These are phyloP conservation scores for Xylaria palmicola DNA, from an alignment of 495 filamentous ascomycete species.

Conservation along the genomic window DNA sequence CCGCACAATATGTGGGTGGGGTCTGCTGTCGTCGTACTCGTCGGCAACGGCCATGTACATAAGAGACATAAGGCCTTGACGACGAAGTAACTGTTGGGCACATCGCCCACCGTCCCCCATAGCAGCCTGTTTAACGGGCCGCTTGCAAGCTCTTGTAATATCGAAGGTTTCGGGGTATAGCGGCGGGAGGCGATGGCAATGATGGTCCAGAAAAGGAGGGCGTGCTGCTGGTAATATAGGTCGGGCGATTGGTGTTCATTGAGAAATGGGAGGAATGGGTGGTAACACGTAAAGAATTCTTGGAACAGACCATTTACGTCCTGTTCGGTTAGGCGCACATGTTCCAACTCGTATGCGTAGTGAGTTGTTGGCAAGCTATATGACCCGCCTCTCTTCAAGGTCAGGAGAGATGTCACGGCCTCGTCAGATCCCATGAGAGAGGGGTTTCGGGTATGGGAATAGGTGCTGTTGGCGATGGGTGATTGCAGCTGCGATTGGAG, in stretches of 20 bases:
- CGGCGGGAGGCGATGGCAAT: slow-evolving; percentile 78
- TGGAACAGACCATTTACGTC: slow-evolving; percentile 73
- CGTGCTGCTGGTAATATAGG: slow-evolving; percentile 69
- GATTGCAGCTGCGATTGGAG: slow-evolving; percentile 54
- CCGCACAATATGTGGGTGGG: slow-evolving; percentile 89
- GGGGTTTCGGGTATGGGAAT: slow-evolving; percentile 53
- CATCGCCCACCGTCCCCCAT: slow-evolving; percentile 78
- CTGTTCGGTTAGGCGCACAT: slow-evolving; percentile 71
- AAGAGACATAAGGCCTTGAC: slow-evolving; percentile 87
- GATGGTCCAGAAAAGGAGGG: slow-evolving; percentile 84
- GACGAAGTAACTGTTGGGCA: slow-evolving; percentile 84
- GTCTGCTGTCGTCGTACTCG: slow-evolving; percentile 80
- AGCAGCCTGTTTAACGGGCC: slow-evolving; percentile 71
- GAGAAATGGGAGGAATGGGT: slow-evolving; percentile 83
- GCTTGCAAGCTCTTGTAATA: slow-evolving; percentile 65
- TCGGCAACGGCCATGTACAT: slow-evolving; percentile 89
- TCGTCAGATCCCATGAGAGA: slow-evolving; percentile 79
- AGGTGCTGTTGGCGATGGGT: slow-evolving; percentile 55
- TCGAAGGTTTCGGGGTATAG: slow-evolving; percentile 60
- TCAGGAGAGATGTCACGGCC: slow-evolving; percentile 77
- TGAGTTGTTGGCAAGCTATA: slow-evolving; percentile 49
- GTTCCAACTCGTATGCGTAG: slow-evolving; percentile 61
- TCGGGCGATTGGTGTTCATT: slow-evolving; percentile 69
- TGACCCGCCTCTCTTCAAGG: slow-evolving; percentile 61
- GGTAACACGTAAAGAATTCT: slow-evolving; percentile 78